These are phyloP conservation scores for Pseudonitzschia multiseries DNA, from an alignment of 108 stramenopile genomes.

Conservation along the genomic window DNA sequence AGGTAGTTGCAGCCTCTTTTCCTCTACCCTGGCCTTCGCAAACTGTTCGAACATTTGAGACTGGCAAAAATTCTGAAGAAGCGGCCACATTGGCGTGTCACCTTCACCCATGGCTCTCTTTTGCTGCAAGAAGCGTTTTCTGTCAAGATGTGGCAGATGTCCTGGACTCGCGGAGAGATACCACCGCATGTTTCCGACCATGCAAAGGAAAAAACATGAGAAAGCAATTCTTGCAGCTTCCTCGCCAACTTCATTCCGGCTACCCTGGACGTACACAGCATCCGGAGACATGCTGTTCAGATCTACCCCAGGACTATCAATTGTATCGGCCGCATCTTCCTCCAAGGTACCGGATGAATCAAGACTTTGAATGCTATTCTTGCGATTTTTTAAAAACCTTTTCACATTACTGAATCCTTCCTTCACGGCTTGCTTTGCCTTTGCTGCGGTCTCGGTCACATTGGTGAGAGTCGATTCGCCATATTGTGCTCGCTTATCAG, in stretches of 20 bases:
- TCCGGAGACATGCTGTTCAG: conserved; percentile 38
- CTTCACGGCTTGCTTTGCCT: conserved; percentile 59
- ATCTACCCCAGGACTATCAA: conserved; percentile 10
- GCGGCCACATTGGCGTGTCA: conserved; percentile 63
- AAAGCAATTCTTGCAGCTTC: conserved; percentile 77
- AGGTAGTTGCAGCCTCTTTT: conserved; percentile 44
- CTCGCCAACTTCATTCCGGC: conserved; percentile 72
- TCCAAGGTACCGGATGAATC: conserved; percentile 24
- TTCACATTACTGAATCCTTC: conserved; percentile 36
- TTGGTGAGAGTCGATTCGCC: conserved; percentile 52
- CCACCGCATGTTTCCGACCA: conserved; percentile 82
- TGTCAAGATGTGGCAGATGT: conserved; percentile 58
- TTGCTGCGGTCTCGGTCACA: conserved; percentile 52
- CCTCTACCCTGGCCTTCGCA: conserved; percentile 73
- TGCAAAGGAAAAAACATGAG: conserved; percentile 69
- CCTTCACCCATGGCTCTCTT: conserved; percentile 76
- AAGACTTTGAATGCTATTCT: conserved; percentile 29
- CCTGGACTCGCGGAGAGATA: conserved; percentile 54
- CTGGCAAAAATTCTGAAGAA: conserved; percentile 70
- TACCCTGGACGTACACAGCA: conserved; percentile 61
- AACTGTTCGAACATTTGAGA: conserved; percentile 80
- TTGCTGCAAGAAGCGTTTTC: conserved; percentile 66
- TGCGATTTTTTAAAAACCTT: conserved; percentile 39
- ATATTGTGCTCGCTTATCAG: conserved; percentile 61
- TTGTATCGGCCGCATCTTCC: conserved; percentile 12